Evolutionary conservation across 176 grass and related monocot genomes (phyloP), one percentile per base, ranked within the genome.

Genomic region (Calamus simplicifolius): DNA sequence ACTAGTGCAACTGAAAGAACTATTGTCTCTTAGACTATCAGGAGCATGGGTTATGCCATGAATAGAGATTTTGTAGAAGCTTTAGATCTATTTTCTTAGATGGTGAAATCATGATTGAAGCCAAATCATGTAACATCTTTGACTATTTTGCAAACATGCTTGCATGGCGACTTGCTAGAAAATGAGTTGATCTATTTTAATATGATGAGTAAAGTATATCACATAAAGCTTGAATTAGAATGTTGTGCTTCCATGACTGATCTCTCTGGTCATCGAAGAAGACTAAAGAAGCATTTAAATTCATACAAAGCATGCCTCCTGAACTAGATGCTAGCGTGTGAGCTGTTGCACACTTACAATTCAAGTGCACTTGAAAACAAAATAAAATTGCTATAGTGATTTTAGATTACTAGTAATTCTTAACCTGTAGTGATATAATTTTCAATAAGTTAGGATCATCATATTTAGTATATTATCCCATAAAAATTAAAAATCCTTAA

Each of bases 91-190:
- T 70, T 70, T 15, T 16, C 49, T 58, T 56, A 16, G 49, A 70
- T 59, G 48, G 50, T 52, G 35, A 43, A 43, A 43, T 43, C 35
- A 43, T 6, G 35, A 43, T 1, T 29, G 23, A 52, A 30, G 16
- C 63, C 63, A 18, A 29, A 54, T 29, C 63, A 53, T 29, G 49
- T 66, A 29, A 66, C 63, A 49, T 54, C 29, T 53, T 21, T 66
- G 5, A 25, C 25, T 6, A 3, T 66, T n/a, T 49, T 66, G 3
- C 43, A 19, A 50, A 49, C 63, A 26, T 66, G 63, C 6, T 13
- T n/a, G 8, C 49, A 66, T 48, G 43, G 43, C 10, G 48, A 49
- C 15, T 52, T 66, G 25, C 16, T 66, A 18, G 50, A 66, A 16
- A 66, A 29, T 18, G 63, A 16, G 25, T 51, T 5, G 23, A 5